Evolutionary conservation across 2,329 filamentous ascomycete genomes (phyloP), one percentile per base, ranked within the genome.

Genomic region (Hirsutella thompsonii): DNA sequence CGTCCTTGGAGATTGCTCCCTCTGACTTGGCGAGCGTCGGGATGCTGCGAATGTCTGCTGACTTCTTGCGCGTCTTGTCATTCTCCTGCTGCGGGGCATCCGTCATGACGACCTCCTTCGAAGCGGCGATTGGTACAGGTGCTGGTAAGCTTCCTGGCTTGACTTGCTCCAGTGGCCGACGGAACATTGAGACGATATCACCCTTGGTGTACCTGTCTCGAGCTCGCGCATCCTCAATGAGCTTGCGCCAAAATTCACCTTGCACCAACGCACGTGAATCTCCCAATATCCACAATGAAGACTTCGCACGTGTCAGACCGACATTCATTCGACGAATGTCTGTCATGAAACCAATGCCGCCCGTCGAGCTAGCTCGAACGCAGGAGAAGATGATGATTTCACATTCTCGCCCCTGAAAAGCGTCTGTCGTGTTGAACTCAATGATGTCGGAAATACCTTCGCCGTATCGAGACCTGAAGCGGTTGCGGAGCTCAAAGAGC

Each of bases 251-350:
- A 61, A 87, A 95, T 55, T 92, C 78, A 45, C 92, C 92, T 55
- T 93, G 83, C 20, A 82, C 69, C 40, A 98, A 71, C 28, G 89
- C 87, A 43, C 82, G 74, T 0, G 92, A 92, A 60, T 96, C 93
- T 49, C 92, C 92, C 20, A 98, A 72, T 43, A 98, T 90, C 85
- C 90, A 98, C 9, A 98, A 72, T 28, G 90, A 95, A 9, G 86
- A 94, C 61, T 94, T 95, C 5, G 92, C 93, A 69, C 92, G 83
- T 19, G 92, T 98, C 45, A 98, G 70, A 66, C 92, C 92, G 54
- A 98, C 92, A 61, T 98, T 98, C 93, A 98, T 96, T 71, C 92
- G 90, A 44, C 92, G 80, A 55, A 98, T 94, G 59, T 98, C 92
- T 41, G 86, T 84, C 74, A 98, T 82, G 76, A 98, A 98, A 71